Conservation (phyloP, 2,329 filamentous ascomycete genomes). For the Macrophomina tecta region DNA sequence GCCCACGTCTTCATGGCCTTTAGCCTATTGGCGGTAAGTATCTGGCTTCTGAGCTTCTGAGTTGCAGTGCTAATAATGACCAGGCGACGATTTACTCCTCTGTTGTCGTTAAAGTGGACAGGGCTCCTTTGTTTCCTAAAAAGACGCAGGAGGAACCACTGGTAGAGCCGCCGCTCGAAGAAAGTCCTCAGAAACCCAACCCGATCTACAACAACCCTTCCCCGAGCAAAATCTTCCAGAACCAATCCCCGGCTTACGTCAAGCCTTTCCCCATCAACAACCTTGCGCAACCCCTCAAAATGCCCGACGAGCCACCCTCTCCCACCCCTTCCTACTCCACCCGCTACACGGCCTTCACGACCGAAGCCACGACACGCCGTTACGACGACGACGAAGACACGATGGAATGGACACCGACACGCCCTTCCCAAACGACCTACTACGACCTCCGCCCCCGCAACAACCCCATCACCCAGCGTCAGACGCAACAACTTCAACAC, state of each 20-base stretch:
- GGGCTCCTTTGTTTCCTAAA: conserved; percentile 46
- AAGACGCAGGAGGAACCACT: conserved; percentile 36
- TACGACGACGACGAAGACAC: conserved; percentile 53
- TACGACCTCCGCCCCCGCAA: conserved; percentile 21
- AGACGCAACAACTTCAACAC: conserved; percentile 32
- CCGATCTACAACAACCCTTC: conserved; percentile 37
- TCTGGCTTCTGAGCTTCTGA: conserved; percentile 30
- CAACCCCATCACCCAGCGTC: conserved; percentile 7
- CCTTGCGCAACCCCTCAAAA: conserved; percentile 35
- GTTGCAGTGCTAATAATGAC: conserved; percentile 6
- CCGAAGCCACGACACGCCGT: conserved; percentile 25
- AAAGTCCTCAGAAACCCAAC: conserved; percentile 29
- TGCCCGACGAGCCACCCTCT: conserved; percentile 36
- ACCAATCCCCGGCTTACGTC: conserved; percentile 46
- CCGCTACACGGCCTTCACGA: conserved; percentile 29
- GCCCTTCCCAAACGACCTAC: conserved; percentile 41
- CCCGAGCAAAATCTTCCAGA: conserved; percentile 36
- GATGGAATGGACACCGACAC: conserved; percentile 77
- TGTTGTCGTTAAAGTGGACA: conserved; percentile 63
- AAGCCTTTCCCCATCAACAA: conserved; percentile 46
- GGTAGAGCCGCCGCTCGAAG: conserved; percentile 31
- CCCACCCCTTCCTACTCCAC: conserved; percentile 40
- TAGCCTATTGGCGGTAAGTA: conserved; percentile 62
- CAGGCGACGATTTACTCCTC: conserved; percentile 45
- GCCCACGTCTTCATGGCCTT: conserved; percentile 63